Evolutionary conservation across 2,329 filamentous ascomycete genomes (phyloP).

Genomic region (Pseudonectria buxi): DNA sequence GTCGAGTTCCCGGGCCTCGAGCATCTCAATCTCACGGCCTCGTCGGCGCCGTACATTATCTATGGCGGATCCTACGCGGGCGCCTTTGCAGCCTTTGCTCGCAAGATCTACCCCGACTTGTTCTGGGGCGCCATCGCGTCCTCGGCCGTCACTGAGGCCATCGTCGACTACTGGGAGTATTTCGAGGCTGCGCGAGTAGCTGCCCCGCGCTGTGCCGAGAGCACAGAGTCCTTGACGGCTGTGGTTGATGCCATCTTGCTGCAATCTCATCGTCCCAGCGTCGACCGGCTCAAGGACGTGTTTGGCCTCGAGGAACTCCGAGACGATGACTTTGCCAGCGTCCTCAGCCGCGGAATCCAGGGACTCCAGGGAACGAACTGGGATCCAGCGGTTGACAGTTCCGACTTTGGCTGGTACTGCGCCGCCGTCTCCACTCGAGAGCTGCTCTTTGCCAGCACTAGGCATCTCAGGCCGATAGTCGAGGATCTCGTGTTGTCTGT

Average conservation of each 20-base stretch:
- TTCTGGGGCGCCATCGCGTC: conserved; percentile 77
- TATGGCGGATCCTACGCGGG: conserved; percentile 85
- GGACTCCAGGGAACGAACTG: conserved; percentile 45
- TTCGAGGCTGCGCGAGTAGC: conserved; percentile 44
- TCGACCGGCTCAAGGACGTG: conserved; percentile 36
- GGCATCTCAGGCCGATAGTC: conserved; percentile 27
- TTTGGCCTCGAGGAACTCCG: conserved; percentile 42
- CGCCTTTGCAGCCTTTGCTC: conserved; percentile 68
- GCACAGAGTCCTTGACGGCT: conserved; percentile 51
- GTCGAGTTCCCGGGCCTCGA: conserved; percentile 65
- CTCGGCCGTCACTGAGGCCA: conserved; percentile 70
- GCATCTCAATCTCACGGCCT: conserved; percentile 57
- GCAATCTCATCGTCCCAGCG: conserved; percentile 34
- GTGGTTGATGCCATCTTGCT: conserved; percentile 47
- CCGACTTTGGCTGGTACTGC: conserved; percentile 42
- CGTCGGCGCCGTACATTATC: conserved; percentile 62
- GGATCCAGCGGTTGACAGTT: conserved; percentile 40
- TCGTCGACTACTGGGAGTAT: conserved; percentile 69
- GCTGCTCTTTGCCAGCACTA: conserved; percentile 36
- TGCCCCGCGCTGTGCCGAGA: conserved; percentile 53
- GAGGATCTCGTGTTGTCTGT: conserved; percentile 29
- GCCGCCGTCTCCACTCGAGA: conserved; percentile 35
- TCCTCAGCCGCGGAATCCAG: conserved; percentile 34
- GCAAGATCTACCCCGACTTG: conserved; percentile 68
- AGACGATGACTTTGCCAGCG: conserved; percentile 42